Conservation (phyloP, 352 stramenopile genomes). For the Phytophthora cryptogea region DNA sequence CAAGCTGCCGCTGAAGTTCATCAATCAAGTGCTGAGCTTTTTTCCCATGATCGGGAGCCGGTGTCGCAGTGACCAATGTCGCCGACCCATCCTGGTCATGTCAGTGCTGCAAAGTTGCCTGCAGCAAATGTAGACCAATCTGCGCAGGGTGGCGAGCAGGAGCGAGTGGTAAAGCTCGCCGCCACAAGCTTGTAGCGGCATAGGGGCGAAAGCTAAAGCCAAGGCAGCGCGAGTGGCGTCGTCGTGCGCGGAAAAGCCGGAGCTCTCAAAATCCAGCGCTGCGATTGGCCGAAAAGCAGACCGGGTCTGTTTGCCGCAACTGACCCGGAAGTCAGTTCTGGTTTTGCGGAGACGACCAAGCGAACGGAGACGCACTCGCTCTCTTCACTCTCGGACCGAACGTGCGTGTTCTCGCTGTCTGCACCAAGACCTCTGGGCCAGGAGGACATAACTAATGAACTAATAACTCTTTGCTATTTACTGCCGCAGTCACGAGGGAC, state of each 20-base stretch:
- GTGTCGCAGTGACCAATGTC: slow-evolving; percentile 5
- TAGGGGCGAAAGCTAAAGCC: too few species aligned
- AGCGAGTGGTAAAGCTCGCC: too few species aligned
- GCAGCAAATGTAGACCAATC: too few species aligned
- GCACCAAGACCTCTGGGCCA: not conserved
- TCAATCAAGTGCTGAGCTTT: slow-evolving; percentile 7
- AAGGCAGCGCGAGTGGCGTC: not conserved
- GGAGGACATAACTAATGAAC: not conserved
- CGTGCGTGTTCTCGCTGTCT: slow-evolving; percentile 13
- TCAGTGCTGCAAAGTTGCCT: too few species aligned
- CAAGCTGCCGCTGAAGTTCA: slow-evolving; percentile 3
- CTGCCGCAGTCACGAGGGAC: slow-evolving; percentile 29
- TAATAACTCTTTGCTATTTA: slow-evolving; percentile 3
- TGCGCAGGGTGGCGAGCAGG: too few species aligned
- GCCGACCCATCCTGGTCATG: too few species aligned
- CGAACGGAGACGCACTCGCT: slow-evolving; percentile 9
- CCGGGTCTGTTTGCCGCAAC: slow-evolving; percentile 13
- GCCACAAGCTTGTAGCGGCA: too few species aligned
- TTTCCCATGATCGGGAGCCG: not conserved
- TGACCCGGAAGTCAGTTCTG: slow-evolving; percentile 62
- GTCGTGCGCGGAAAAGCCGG: slow-evolving; percentile 9
- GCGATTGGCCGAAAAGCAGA: slow-evolving; percentile 14
- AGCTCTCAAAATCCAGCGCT: not conserved
- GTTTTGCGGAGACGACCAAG: slow-evolving; percentile 44
- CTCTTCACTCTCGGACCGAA: slow-evolving; percentile 21